Percentiles rank a stretch among this genome's conserved stretches.
Conservation (phyloP, 768 basidiomycete species). For the Leccinum olivaceopallidum region DNA sequence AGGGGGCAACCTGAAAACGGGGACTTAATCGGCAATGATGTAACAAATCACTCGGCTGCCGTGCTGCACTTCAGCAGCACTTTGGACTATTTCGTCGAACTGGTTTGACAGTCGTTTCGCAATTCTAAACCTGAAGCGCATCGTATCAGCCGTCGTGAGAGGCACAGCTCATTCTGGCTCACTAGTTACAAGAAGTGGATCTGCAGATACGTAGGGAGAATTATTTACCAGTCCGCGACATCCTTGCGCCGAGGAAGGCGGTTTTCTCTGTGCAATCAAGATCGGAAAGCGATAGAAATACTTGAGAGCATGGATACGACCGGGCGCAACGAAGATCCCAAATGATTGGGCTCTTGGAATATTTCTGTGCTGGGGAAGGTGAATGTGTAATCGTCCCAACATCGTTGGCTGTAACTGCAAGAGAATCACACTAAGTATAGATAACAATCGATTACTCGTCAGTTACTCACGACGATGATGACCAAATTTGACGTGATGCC, state of each 20-base stretch:
- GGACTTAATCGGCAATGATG: background rate
- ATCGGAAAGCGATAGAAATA: background rate
- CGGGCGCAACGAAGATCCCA: background rate
- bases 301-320: background rate
- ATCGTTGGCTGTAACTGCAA: slow-evolving; percentile 6
- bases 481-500: background rate
- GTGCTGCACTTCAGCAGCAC: background rate
- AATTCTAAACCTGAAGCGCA: background rate
- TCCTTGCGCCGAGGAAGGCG: background rate
- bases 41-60: background rate
- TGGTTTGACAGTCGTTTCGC: background rate
- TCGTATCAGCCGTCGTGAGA: slow-evolving; percentile 1
- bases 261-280: background rate
- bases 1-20: background rate
- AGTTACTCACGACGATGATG: slow-evolving; percentile 13
- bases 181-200: background rate
- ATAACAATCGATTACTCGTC: slow-evolving; percentile 8
- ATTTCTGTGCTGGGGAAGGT: background rate
- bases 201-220: background rate
- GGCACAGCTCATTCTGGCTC: background rate
- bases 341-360: background rate
- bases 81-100: background rate
- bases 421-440: slow-evolving; percentile 7
- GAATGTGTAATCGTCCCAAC: slow-evolving; percentile 6
- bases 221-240: background rate